Percentiles rank a stretch among this genome's conserved stretches.
Evolutionary conservation across 225 moss, liverwort and hornwort species (phyloP).

Genomic region (Bryum argenteum): DNA sequence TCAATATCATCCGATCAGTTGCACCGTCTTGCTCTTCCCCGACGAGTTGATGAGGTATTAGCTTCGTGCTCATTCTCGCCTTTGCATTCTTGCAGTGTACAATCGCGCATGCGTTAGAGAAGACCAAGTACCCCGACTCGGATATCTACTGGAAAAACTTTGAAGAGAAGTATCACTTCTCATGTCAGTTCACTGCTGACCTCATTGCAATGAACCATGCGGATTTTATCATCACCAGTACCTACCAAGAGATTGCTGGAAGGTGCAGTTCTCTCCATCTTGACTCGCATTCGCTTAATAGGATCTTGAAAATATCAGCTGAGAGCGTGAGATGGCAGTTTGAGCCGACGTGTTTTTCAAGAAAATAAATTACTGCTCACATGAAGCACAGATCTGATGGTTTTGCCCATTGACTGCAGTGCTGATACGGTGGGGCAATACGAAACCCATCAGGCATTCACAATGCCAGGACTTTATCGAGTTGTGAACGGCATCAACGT

Average conservation of each 20-base stretch:
- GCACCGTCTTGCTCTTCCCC: background rate
- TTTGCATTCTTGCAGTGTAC: conserved; percentile 55
- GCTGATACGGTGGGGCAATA: conserved; percentile 81
- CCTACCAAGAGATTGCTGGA: conserved; percentile 88
- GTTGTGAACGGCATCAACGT: conserved; percentile 83
- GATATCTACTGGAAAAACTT: conserved; percentile 80
- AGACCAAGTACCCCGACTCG: conserved; percentile 93
- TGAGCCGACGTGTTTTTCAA: too few relatives aligned
- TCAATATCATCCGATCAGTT: background rate
- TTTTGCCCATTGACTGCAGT: conserved; percentile 44
- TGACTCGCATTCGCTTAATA: background rate
- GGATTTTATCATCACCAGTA: conserved; percentile 91
- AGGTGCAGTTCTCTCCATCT: conserved; percentile 45
- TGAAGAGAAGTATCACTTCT: conserved; percentile 92
- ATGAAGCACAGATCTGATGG: conserved; percentile 3
- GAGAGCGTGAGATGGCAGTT: background rate
- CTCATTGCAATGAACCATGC: conserved; percentile 88
- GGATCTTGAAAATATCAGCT: background rate
- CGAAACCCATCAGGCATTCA: conserved; percentile 81
- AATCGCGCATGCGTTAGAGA: conserved; percentile 91
- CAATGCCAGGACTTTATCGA: conserved; percentile 82
- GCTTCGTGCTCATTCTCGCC: conserved; percentile 13
- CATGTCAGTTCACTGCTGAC: conserved; percentile 90
- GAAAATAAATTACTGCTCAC: too few relatives aligned
- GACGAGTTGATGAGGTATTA: background rate